A percentile compares a stretch with the other conserved stretches of the same genome.
Conservation (phyloP, 2,329 filamentous ascomycete species). For the Dactylellina sp. region DNA sequence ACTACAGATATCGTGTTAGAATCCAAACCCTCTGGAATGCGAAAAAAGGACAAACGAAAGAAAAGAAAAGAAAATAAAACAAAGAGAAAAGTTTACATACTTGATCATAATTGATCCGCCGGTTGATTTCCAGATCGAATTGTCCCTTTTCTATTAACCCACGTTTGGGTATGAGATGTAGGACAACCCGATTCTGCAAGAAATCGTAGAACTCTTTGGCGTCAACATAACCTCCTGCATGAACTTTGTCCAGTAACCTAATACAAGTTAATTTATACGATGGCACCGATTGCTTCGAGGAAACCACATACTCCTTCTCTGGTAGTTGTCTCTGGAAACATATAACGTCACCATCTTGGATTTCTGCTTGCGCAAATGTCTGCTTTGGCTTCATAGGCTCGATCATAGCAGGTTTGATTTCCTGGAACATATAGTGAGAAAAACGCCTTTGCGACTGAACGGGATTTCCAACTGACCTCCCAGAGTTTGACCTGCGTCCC, state of each 20-base stretch:
- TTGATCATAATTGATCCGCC: conserved; percentile 89
- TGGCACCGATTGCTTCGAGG: neutral
- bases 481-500: conserved; percentile 79
- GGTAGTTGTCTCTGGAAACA: conserved; percentile 81
- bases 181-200: conserved; percentile 81
- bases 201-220: conserved; percentile 93
- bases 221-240: conserved; percentile 70
- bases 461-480: conserved; percentile 69
- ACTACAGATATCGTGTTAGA: conserved; percentile 59
- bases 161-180: conserved; percentile 80
- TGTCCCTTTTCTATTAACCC: conserved; percentile 66
- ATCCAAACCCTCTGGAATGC: neutral
- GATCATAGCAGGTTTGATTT: conserved; percentile 98
- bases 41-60: too few species aligned
- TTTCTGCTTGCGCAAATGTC: conserved; percentile 87
- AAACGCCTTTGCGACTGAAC: too few species aligned
- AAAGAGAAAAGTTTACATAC: conserved; percentile 36
- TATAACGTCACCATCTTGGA: conserved; percentile 96
- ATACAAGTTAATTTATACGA: conserved; percentile 1
- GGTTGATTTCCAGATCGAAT: conserved; percentile 83
- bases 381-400: conserved; percentile 92
- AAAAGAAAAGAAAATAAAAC: too few species aligned
- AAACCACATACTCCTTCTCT: conserved; percentile 65
- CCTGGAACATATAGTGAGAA: conserved; percentile 65
- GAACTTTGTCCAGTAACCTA: conserved; percentile 61